Evolutionary conservation across 164 flowering plant genomes (phyloP).

Genomic region (Aristolochia fimbriata): DNA sequence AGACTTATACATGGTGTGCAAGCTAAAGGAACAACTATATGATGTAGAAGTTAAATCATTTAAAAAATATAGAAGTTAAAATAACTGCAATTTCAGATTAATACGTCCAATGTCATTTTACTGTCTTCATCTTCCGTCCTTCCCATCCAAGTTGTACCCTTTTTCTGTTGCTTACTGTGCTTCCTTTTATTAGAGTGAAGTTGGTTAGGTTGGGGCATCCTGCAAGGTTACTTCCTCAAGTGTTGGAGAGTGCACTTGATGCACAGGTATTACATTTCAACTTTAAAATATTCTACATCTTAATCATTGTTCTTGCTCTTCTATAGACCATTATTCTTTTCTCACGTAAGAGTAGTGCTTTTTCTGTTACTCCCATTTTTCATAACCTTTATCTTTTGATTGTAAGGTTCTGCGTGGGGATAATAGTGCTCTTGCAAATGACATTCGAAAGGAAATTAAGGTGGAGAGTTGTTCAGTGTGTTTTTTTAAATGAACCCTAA

Average conservation of each 20-base stretch:
- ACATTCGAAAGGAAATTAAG: conserved; percentile 98
- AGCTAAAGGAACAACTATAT: too few relatives aligned
- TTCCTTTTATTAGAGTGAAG: conserved; percentile 46
- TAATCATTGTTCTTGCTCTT: background rate
- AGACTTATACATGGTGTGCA: too few relatives aligned
- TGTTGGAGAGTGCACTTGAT: conserved; percentile 91
- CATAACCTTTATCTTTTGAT: background rate
- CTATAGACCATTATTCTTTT: background rate
- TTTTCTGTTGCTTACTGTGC: too few relatives aligned
- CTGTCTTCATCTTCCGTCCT: too few relatives aligned
- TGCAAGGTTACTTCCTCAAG: conserved; percentile 98
- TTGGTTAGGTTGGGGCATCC: conserved; percentile 97
- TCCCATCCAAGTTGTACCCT: too few relatives aligned
- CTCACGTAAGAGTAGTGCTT: background rate
- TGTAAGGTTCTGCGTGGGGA: conserved; percentile 83
- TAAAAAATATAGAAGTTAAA: too few relatives aligned
- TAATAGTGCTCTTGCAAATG: conserved; percentile 89
- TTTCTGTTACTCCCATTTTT: background rate
- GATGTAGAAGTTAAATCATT: too few relatives aligned
- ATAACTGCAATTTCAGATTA: too few relatives aligned
- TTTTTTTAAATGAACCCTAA: too few relatives aligned
- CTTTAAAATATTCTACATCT: background rate
- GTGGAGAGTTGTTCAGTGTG: conserved; percentile 17
- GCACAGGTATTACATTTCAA: conserved; percentile 54
- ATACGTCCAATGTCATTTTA: too few relatives aligned